phyloP scores from a whole-genome alignment of 306 rosid species.

The Clitoria ternatea region DNA sequence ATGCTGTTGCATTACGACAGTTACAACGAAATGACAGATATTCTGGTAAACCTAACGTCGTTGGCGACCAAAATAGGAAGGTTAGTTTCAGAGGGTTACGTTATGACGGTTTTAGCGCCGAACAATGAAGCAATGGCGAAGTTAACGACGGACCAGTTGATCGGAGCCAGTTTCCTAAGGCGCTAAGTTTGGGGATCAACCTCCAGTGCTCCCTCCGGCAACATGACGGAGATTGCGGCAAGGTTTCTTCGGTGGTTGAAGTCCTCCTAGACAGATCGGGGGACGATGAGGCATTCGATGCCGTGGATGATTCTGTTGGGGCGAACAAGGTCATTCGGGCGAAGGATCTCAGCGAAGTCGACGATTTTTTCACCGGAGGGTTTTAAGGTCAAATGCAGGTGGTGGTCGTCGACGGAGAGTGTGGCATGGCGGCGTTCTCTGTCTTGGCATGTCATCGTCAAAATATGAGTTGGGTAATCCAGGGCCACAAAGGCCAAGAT shows the following conservation, averaged over 20 bases:
- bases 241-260: constrained; percentile 78
- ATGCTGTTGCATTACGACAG: constrained; percentile 91
- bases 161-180: constrained; percentile 66
- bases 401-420: constrained; percentile 36
- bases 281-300: constrained; percentile 65
- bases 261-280: constrained; percentile 82
- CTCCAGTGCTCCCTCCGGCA: constrained; percentile 93
- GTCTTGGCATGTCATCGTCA: constrained; percentile 48
- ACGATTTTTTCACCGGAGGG: constrained; percentile 35
- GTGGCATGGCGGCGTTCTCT: constrained; percentile 41
- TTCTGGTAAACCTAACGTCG: constrained; percentile 75
- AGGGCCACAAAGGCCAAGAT: constrained; percentile 80
- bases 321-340: constrained; percentile 68
- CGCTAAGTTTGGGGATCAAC: constrained; percentile 93
- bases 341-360: constrained; percentile 54
- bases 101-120: constrained; percentile 78
- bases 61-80: constrained; percentile 95
- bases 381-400: constrained; percentile 40
- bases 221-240: constrained; percentile 64
- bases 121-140: constrained; percentile 98
- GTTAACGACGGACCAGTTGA: constrained; percentile 76
- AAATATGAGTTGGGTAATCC: constrained; percentile 74
- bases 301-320: constrained; percentile 97
- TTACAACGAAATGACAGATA: constrained; percentile 98
- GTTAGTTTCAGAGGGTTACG: constrained; percentile 86